Evolutionary conservation across 805 yeast species (phyloP).

Genomic region (Hemisphaericaspora nanyangensis): DNA sequence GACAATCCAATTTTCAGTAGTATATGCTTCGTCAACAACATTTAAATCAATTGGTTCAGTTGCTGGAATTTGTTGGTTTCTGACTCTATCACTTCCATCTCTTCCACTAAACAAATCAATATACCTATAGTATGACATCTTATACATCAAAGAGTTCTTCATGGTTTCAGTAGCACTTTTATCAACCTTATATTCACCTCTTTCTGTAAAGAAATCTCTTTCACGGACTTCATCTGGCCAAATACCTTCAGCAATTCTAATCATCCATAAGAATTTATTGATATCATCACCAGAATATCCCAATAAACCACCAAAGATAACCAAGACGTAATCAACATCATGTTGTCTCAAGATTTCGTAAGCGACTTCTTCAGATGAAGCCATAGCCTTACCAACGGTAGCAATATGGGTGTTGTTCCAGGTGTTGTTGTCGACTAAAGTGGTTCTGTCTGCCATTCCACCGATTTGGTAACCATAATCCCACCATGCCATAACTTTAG

Average conservation of each 20-base stretch:
- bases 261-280: constrained; percentile 98
- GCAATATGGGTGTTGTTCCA: constrained; percentile 99
- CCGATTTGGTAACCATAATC: constrained; percentile 99
- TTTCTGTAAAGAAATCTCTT: constrained; percentile 73
- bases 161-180: constrained; percentile 76
- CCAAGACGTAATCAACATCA: constrained; percentile 91
- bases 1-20: constrained; percentile 95
- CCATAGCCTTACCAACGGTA: constrained; percentile 97
- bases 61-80: constrained; percentile 70
- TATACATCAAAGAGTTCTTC: constrained; percentile 90
- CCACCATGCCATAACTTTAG: constrained; percentile 99
- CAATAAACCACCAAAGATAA: constrained; percentile 89
- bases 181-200: constrained; percentile 89
- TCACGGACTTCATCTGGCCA: constrained; percentile 99
- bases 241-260: constrained; percentile 95
- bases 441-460: constrained; percentile 99
- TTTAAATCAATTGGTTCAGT: constrained; percentile 51
- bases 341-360: constrained; percentile 85
- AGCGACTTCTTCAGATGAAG: constrained; percentile 80
- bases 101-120: constrained; percentile 62
- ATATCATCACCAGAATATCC: constrained; percentile 96
- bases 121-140: constrained; percentile 87
- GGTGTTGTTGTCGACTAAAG: constrained; percentile 96
- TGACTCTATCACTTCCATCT: constrained; percentile 78
- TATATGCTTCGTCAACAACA: constrained; percentile 88